Evolutionary conservation across 768 basidiomycete species (phyloP).

Genomic region (Auriscalpium vulgare): DNA sequence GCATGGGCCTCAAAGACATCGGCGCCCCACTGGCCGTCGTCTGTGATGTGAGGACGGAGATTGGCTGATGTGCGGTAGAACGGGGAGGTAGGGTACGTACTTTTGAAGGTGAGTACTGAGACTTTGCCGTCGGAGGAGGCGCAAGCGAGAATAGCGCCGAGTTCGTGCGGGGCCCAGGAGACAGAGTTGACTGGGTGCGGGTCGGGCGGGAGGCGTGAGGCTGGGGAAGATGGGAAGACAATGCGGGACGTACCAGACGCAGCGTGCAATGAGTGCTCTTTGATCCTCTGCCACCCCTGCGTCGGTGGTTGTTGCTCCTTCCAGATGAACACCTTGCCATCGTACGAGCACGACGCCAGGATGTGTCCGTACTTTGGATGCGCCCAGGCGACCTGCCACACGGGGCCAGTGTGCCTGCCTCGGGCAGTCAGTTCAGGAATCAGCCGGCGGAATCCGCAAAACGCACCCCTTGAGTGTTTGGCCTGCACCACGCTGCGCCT

Average conservation of each 20-base stretch:
- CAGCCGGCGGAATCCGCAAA: neutral
- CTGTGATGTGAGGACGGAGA: constrained; percentile 31
- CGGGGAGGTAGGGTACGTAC: constrained; percentile 35
- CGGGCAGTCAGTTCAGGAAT: neutral
- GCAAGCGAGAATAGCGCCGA: constrained; percentile 94
- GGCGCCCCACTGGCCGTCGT: constrained; percentile 94
- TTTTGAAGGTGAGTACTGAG: constrained; percentile 95
- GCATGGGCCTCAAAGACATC: constrained; percentile 94
- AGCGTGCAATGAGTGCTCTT: constrained; percentile 90
- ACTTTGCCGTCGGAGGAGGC: constrained; percentile 96
- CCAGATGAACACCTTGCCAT: constrained; percentile 98
- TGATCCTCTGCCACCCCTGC: constrained; percentile 83
- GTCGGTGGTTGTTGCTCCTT: constrained; percentile 61
- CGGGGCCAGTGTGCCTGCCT: constrained; percentile 86
- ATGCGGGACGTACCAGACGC: constrained; percentile 65
- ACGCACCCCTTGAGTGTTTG: constrained; percentile 76
- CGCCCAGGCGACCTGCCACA: constrained; percentile 98
- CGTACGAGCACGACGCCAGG: constrained; percentile 96
- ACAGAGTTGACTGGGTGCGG: constrained; percentile 78
- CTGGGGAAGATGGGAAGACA: neutral
- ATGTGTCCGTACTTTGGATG: constrained; percentile 97
- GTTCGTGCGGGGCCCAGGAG: constrained; percentile 98
- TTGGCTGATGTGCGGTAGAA: neutral
- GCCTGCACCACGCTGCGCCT: constrained; percentile 55
- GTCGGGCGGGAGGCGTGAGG: neutral